Evolutionary conservation across 305 asterid genomes (phyloP), one percentile per base, ranked within the genome.

Genomic region (Withania somnifera): DNA sequence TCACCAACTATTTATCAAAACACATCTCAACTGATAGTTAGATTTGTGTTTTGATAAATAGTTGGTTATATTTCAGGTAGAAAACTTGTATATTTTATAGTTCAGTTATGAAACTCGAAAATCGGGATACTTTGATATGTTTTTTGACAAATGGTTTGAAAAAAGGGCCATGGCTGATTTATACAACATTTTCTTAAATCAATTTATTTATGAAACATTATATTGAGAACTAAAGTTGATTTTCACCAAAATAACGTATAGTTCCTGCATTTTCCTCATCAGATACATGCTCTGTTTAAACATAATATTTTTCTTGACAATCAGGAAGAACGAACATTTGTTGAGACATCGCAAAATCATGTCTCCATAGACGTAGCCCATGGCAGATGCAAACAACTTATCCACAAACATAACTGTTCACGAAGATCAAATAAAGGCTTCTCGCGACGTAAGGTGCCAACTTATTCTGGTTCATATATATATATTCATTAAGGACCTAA

Each of bases 381-480:
- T 67, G 84, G 84, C 87, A 77, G 89, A 54, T 61, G 54, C 87
- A 82, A 26, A 36, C 81, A 42, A 52, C 85, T 17, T 85, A 82
- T 68, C 56, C 82, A 13, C 84, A 45, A 63, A 85, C 79, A 81
- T 51, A 67, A 90, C 87, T 86, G 92, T 10, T 75, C 61, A 86
- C 67, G 99, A 94, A 83, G 97, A 90, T 80, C 91, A 90, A 88
- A 87, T 94, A 84, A 94, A 94, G 87, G 97, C 97, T 88, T 92
- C 98, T 87, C 97, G 99, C 89, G 98, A 95, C 90, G 99, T 95
- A 93, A 92, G 95, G 93, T 91, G 90, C 88, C 95, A 89, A 85
- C 84, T 78, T 85, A 64, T 47, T 28, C 76, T 63, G 42, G 68
- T 81, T 81, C 22, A 38, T 78, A 34, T 20, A 47, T n/a, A n/a